Evolutionary conservation across 495 filamentous ascomycete genomes (phyloP).

Genomic region (Acidiella bohemica): DNA sequence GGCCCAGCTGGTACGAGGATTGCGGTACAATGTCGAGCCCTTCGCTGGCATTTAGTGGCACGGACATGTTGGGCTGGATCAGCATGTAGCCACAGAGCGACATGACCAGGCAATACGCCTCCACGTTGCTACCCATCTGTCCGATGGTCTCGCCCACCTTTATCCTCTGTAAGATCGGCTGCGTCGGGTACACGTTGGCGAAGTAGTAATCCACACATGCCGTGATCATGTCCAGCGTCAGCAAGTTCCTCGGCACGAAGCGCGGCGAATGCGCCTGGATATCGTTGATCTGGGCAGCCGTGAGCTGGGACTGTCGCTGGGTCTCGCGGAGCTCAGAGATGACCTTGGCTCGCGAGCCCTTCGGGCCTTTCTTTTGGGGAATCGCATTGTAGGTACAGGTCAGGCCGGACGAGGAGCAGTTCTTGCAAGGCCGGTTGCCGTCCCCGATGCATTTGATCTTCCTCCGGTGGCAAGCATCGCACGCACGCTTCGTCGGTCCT

Average conservation of each 20-base stretch:
- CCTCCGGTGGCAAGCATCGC: conserved; percentile 70
- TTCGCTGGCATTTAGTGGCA: conserved; percentile 29
- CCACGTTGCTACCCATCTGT: conserved; percentile 50
- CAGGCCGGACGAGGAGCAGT: conserved; percentile 53
- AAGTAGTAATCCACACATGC: conserved; percentile 75
- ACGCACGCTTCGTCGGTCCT: conserved; percentile 46
- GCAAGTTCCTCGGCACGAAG: conserved; percentile 32
- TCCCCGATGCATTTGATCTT: conserved; percentile 62
- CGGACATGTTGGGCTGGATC: conserved; percentile 63
- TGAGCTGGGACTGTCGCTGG: conserved; percentile 46
- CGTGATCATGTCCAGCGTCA: conserved; percentile 48
- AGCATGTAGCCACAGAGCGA: conserved; percentile 74
- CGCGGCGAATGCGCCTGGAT: conserved; percentile 32
- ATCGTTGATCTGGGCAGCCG: conserved; percentile 22
- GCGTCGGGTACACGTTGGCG: conserved; percentile 65
- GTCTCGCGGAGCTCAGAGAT: conserved; percentile 62
- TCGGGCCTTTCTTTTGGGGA: conserved; percentile 75
- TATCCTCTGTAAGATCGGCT: conserved; percentile 64
- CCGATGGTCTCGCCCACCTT: conserved; percentile 46
- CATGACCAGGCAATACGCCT: conserved; percentile 66
- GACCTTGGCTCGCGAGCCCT: conserved; percentile 68
- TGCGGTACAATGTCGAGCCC: conserved; percentile 23
- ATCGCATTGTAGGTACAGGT: conserved; percentile 71
- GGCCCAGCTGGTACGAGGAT: conserved; percentile 27
- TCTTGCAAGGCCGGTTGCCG: conserved; percentile 55